Evolutionary conservation across 2,329 filamentous ascomycete species (phyloP), one percentile per base, ranked within the genome.

Genomic region (Aspergillus luchuensis): DNA sequence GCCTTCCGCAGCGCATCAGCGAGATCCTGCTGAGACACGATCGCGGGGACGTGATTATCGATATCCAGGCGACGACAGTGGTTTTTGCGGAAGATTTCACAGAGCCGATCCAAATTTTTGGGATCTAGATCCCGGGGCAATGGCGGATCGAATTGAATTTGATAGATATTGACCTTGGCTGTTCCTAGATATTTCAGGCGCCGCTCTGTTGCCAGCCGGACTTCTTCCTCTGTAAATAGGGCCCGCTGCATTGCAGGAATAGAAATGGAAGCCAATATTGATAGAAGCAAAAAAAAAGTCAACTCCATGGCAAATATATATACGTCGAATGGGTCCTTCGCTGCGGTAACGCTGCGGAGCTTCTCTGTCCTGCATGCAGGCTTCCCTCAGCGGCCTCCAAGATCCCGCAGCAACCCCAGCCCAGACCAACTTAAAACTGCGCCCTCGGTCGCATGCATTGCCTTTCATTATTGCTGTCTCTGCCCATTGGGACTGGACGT

Each of bases 21-120:
- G 21, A 3, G 21, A 23, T 23, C 19, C 21, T 23, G 21, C 21
- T 4, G 21, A 23, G 21, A 23, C 52, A 77, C 68, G 11, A 73
- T 56, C 7, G 67, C 67, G 59, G 67, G 69, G 59, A 75, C 66
- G 63, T 73, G 66, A 66, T 76, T 74, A 48, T 57, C 49, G 28
- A 73, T 21, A 59, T 74, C 63, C 25, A 69, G 62, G 25, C 63
- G 58, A 48, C 58, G 52, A 64, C 63, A 72, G 7, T 58, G 6
- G 41, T 71, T 63, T 28, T 69, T 63, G 17, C 38, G 45, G 59
- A 69, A 73, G 47, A 70, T 64, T 25, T 57, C 50, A 48, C 55
- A 57, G 38, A 72, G 58, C 52, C 61, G 56, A 13, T 70, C 59
- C 39, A 72, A 7, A 30, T 68, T 69, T 60, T 69, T 66, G 5